Percentiles rank a stretch among this genome's conserved stretches.
Evolutionary conservation across 805 yeast genomes (phyloP).

Genomic region (Myxozyma udenii): DNA sequence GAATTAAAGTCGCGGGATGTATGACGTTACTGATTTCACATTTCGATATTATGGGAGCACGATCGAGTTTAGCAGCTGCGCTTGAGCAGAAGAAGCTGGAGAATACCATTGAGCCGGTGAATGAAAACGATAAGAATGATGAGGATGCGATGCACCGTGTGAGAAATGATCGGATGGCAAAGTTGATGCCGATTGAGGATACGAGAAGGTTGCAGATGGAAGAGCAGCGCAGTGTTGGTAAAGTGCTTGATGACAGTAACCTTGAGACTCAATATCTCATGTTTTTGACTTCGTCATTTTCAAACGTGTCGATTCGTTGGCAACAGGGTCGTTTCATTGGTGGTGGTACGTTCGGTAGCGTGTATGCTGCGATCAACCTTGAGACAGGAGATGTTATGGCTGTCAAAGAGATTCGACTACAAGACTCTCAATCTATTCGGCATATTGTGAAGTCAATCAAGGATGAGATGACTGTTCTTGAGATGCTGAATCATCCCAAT

Average conservation of each 20-base stretch:
- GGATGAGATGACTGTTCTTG: conserved; percentile 95
- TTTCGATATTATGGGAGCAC: conserved; percentile 97
- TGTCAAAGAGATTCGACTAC: conserved; percentile 90
- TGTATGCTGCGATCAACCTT: conserved; percentile 83
- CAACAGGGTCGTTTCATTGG: conserved; percentile 93
- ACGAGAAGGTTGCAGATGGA: conserved; percentile 45
- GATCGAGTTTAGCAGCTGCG: conserved; percentile 63
- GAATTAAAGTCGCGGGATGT: conserved; percentile 86
- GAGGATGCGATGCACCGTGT: conserved; percentile 55
- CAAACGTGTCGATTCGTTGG: conserved; percentile 92
- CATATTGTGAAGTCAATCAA: conserved; percentile 83
- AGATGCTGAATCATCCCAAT: conserved; percentile 92
- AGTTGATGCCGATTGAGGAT: conserved; percentile 62
- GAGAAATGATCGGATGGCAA: conserved; percentile 64
- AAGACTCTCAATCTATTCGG: conserved; percentile 79
- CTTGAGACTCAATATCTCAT: conserved; percentile 84
- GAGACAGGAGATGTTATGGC: conserved; percentile 97
- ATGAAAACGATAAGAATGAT: conserved; percentile 45
- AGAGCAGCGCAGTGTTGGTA: conserved; percentile 64
- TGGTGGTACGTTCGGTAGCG: conserved; percentile 94
- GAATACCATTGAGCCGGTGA: conserved; percentile 42
- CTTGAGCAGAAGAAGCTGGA: conserved; percentile 49
- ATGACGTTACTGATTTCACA: conserved; percentile 91
- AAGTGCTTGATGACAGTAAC: conserved; percentile 83
- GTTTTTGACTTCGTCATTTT: conserved; percentile 80